Evolutionary conservation across 2,329 filamentous ascomycete genomes (phyloP), one percentile per base, ranked within the genome.

Genomic region (Botryotinia narcissicola): DNA sequence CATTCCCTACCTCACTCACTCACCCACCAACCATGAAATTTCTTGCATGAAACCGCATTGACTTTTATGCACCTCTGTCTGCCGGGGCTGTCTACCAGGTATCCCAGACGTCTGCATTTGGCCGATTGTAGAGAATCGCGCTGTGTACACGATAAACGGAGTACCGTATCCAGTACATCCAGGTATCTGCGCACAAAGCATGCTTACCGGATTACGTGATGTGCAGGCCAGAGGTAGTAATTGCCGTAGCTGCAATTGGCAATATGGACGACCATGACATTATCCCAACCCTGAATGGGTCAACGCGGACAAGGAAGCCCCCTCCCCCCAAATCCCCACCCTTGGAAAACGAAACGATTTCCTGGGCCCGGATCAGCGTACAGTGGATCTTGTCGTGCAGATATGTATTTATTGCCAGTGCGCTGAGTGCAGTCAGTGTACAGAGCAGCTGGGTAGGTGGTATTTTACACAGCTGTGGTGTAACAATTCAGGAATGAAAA

Each of bases 351-450:
- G 32, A 66, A 66, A 66, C 63, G 44, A 66, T 48, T 48, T 37
- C 63, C 63, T 48, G 44, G 63, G 29, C 42, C 62, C 62, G 62
- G 63, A 66, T 66, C 63, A 8, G 5, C 32, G 22, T 66, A 66
- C 63, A 29, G 63, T 66, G 63, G 42, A 35, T n/a, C 4, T 5
- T 61, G 35, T n/a, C 35, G 42, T 40, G 59, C 35, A 61, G 14
- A 29, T 16, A 5, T n/a, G 18, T 40, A 8, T 18, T 20, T 37
- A 25, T 61, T 61, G 35, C 12, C n/a, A 29, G n/a, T 54, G 37
- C 37, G 9, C 7, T 37, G 7, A 7, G 12, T 6, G 37, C 37
- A 37, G 37, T 37, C 37, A 7, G 12, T 6, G 48, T 16, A 16
- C 12, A 0, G 48, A 54, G 48, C 20, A n/a, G 25, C 25, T n/a